Evolutionary conservation across 768 basidiomycete genomes (phyloP).

Genomic region (Floccularia luteovirens): DNA sequence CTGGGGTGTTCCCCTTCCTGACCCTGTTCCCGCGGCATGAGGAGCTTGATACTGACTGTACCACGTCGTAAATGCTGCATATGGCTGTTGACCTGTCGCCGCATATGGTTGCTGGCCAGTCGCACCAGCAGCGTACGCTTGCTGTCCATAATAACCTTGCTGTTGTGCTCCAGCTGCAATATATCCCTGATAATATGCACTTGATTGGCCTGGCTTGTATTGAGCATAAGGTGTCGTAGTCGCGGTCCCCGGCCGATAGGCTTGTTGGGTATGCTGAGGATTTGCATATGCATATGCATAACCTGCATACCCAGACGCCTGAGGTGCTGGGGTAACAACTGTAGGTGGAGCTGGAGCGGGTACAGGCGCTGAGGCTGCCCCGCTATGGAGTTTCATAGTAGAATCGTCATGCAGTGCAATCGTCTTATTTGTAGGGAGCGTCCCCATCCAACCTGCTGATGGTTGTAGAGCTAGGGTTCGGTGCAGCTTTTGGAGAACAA

Average conservation of each 20-base stretch:
- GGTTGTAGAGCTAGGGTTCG: constrained; percentile 56
- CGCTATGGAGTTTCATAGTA: constrained; percentile 54
- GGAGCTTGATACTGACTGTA: constrained; percentile 21
- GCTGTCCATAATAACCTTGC: constrained; percentile 26
- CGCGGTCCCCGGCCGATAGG: constrained; percentile 17
- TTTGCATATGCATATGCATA: constrained; percentile 27
- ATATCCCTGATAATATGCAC: constrained; percentile 23
- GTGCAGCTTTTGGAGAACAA: constrained; percentile 64
- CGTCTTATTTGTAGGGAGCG: constrained; percentile 46
- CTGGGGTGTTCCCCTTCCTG: constrained; percentile 20
- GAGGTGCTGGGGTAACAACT: constrained; percentile 12
- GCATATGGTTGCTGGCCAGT: constrained; percentile 27
- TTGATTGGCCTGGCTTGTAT: constrained; percentile 25
- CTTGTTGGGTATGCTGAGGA: constrained; percentile 16
- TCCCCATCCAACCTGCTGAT: constrained; percentile 68
- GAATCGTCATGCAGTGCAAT: constrained; percentile 69
- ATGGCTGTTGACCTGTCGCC: constrained; percentile 22
- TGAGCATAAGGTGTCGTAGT: constrained; percentile 17
- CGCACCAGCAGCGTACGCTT: constrained; percentile 21
- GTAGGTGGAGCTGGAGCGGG: constrained; percentile 24
- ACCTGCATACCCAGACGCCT: constrained; percentile 16
- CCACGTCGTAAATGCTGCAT: constrained; percentile 24
- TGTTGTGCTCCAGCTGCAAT: constrained; percentile 15
- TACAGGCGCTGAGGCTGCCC: constrained; percentile 8
- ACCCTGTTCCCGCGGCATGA: constrained; percentile 13